phyloP scores from a whole-genome alignment of 495 filamentous ascomycete genomes.

The Hypoxylon intermedium region DNA sequence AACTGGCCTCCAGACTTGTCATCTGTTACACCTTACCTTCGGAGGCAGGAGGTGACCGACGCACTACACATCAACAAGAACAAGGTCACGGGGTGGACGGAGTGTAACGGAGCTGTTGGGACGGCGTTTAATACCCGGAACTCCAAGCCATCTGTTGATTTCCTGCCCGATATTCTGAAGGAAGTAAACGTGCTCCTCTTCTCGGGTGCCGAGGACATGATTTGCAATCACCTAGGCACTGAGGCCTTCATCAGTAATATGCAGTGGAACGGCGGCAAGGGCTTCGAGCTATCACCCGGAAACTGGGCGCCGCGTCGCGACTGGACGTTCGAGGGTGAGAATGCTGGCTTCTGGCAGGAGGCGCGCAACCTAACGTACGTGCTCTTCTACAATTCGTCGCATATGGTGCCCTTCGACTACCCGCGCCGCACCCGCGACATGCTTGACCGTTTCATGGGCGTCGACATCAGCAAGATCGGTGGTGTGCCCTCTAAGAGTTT shows the following conservation, averaged over 20 bases:
- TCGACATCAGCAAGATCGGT: conserved; percentile 91
- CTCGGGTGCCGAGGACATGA: conserved; percentile 91
- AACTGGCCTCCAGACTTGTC: conserved; percentile 90
- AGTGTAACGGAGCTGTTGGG: conserved; percentile 83
- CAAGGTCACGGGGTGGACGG: conserved; percentile 87
- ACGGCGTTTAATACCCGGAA: conserved; percentile 69
- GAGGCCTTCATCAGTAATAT: conserved; percentile 90
- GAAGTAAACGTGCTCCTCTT: conserved; percentile 83
- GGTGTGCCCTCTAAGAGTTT: conserved; percentile 81
- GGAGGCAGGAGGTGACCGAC: conserved; percentile 74
- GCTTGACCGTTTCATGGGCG: conserved; percentile 94
- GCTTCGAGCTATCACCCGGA: conserved; percentile 88
- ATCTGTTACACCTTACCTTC: conserved; percentile 82
- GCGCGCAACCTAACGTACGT: conserved; percentile 96
- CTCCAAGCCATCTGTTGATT: conserved; percentile 71
- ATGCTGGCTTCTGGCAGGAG: conserved; percentile 90
- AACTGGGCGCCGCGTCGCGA: conserved; percentile 89
- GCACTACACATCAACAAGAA: conserved; percentile 84
- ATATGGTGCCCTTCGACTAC: conserved; percentile 97
- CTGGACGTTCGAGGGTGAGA: conserved; percentile 93
- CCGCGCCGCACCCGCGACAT: conserved; percentile 89
- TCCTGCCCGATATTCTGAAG: conserved; percentile 80
- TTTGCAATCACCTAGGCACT: conserved; percentile 96
- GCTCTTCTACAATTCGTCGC: conserved; percentile 90
- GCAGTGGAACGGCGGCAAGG: conserved; percentile 87